Evolutionary conservation across 257 asterid species (phyloP).

Genomic region (Nicotiana sylvestris): DNA sequence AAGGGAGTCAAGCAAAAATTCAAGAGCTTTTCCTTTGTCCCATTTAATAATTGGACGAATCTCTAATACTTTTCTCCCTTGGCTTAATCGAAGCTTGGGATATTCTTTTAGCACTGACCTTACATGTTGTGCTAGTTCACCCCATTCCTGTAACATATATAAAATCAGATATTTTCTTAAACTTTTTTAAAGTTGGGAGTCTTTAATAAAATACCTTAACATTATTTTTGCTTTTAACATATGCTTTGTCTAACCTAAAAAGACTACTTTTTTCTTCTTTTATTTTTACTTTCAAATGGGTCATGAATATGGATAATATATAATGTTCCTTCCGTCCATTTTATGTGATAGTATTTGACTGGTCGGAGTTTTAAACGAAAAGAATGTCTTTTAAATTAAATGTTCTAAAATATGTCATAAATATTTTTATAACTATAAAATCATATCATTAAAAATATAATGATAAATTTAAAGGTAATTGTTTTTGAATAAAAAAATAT

Average conservation of each 20-base stretch:
- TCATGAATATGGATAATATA: background rate
- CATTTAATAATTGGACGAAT: slow-evolving; percentile 86
- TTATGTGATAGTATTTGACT: too few relatives aligned
- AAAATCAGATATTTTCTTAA: background rate
- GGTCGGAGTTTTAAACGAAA: too few relatives aligned
- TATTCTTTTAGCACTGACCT: slow-evolving; percentile 62
- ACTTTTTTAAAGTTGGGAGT: background rate
- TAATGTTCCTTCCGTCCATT: too few relatives aligned
- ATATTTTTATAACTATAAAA: too few relatives aligned
- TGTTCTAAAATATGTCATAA: too few relatives aligned
- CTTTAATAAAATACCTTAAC: background rate
- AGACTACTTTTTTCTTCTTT: background rate
- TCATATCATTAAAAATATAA: too few relatives aligned
- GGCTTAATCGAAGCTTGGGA: slow-evolving; percentile 62
- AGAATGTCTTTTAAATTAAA: too few relatives aligned
- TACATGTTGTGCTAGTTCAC: slow-evolving; percentile 65
- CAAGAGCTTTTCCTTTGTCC: slow-evolving; percentile 97
- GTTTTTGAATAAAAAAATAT: too few relatives aligned
- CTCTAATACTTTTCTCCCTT: slow-evolving; percentile 85
- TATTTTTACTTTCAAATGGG: background rate
- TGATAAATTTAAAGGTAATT: too few relatives aligned
- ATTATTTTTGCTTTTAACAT: background rate
- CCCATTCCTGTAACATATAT: slow-evolving; percentile 54
- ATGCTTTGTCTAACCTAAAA: background rate
- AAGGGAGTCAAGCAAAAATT: slow-evolving; percentile 71